phyloP scores from a whole-genome alignment of 1,284 basidiomycete genomes.

The Trametes pubescens region DNA sequence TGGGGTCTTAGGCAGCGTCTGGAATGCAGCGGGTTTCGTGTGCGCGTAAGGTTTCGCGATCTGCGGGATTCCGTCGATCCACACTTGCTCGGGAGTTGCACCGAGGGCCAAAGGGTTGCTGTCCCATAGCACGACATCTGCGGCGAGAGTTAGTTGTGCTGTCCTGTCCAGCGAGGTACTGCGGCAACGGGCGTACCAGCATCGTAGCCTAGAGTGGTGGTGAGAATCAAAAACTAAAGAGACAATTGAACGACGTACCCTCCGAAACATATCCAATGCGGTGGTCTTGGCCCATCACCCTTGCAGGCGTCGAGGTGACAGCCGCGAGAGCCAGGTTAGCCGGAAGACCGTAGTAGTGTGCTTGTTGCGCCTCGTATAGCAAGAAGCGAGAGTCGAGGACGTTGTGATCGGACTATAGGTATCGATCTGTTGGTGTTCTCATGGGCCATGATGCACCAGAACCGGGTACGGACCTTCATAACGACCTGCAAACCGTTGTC shows the following conservation, averaged over 20 bases:
- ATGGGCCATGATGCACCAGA: background rate
- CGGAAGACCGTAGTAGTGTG: slow-evolving; percentile 78
- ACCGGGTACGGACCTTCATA: slow-evolving; percentile 65
- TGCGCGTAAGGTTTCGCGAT: slow-evolving; percentile 52
- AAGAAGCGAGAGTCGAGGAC: slow-evolving; percentile 83
- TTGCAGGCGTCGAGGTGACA: slow-evolving; percentile 83
- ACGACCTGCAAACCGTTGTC: slow-evolving; percentile 79
- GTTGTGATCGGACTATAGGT: slow-evolving; percentile 70
- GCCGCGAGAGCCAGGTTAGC: slow-evolving; percentile 69
- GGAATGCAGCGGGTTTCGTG: slow-evolving; percentile 56
- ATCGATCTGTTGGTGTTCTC: too few species aligned
- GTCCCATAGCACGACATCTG: slow-evolving; percentile 74
- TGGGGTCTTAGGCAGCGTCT: slow-evolving; percentile 62
- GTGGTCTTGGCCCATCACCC: slow-evolving; percentile 80
- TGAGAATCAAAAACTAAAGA: slow-evolving; percentile 19
- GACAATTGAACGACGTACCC: slow-evolving; percentile 53
- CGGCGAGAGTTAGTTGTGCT: background rate
- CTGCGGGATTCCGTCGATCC: slow-evolving; percentile 76
- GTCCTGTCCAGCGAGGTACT: too few species aligned
- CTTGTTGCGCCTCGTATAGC: slow-evolving; percentile 88
- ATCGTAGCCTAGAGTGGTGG: slow-evolving; percentile 50
- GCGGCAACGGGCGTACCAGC: slow-evolving; percentile 44
- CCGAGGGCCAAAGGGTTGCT: slow-evolving; percentile 81
- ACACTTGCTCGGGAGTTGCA: slow-evolving; percentile 76
- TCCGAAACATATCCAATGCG: slow-evolving; percentile 78